Evolutionary conservation across 2,329 filamentous ascomycete species (phyloP), one percentile per base, ranked within the genome.

Genomic region (Botrytis aclada): DNA sequence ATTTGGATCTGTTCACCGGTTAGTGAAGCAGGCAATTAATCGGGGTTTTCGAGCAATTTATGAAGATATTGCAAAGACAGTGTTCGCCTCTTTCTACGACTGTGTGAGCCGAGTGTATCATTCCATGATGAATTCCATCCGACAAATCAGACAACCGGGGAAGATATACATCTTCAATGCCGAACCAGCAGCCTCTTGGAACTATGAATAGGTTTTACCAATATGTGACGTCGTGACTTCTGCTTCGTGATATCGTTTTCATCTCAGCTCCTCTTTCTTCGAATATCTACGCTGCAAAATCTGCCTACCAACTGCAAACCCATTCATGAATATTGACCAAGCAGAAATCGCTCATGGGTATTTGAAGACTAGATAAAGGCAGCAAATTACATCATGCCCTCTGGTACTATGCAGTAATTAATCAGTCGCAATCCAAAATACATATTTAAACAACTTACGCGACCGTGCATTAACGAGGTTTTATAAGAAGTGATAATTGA

Each of bases 1-100:
- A 62, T 41, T 72, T 41, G 56, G 43, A 56, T 69, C 54, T 69
- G 37, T 45, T 61, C 58, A 71, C 43, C 37, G 60, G 56, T 71
- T 71, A 63, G 60, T 64, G 60, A 64, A 63, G 67, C 67, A 62
- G 37, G 60, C 39, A 37, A 71, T 51, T 63, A 34, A 64, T 71
- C 41, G 63, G 39, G 45, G 22, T 12, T 63, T 64, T 51, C 41
- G 34, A 63, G 45, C 41, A 47, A 63, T 41, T 32, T 60, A 41
- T 71, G 45, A 65, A 51, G n/a, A 64, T n/a, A 43, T 32, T 56
- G 51, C 67, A 34, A 56, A 70, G 29, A 29, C 47, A 61, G n/a
- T 62, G 14, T 62, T 62, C 39, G 67, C 12, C n/a, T 25, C 22
- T 43, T 32, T 32, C 29, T 41, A 41, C 37, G 47, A 32, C 25